phyloP scores from a whole-genome alignment of 257 asterid genomes.

The Lycium barbarum region DNA sequence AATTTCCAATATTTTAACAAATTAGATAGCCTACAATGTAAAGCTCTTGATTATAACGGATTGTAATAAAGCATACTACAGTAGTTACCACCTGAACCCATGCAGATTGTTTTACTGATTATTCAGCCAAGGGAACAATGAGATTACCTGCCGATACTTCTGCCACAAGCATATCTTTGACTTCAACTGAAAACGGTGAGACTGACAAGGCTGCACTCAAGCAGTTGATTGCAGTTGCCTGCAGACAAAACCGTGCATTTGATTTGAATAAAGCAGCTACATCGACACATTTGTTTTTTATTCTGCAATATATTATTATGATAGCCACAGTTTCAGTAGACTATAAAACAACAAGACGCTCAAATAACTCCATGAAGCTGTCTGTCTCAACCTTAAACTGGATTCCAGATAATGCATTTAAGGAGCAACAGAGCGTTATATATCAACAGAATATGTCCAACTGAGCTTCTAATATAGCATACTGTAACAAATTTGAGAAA shows the following conservation, averaged over 20 bases:
- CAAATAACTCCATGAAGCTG: constrained; percentile 13
- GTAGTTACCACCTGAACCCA: constrained; percentile 26
- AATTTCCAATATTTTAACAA: constrained; percentile 4
- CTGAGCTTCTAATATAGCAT: neutral
- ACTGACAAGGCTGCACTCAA: constrained; percentile 76
- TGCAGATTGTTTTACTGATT: constrained; percentile 3
- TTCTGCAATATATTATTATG: neutral
- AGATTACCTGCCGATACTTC: constrained; percentile 73
- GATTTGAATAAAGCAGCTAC: constrained; percentile 2
- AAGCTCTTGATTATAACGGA: neutral
- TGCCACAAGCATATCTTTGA: constrained; percentile 68
- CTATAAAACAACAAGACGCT: neutral
- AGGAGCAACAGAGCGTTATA: neutral
- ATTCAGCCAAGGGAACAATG: constrained; percentile 28
- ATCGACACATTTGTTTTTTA: neutral
- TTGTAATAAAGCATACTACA: neutral
- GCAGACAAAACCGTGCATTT: constrained; percentile 37
- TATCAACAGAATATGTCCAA: constrained; percentile 1
- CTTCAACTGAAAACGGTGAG: constrained; percentile 65
- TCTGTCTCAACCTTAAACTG: neutral
- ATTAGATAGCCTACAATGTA: neutral
- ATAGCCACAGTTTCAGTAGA: neutral
- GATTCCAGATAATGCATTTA: neutral
- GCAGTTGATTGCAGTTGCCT: constrained; percentile 80
- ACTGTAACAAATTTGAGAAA: neutral